Evolutionary conservation across 495 filamentous ascomycete species (phyloP).

Genomic region (Penicillium ochrochloron): DNA sequence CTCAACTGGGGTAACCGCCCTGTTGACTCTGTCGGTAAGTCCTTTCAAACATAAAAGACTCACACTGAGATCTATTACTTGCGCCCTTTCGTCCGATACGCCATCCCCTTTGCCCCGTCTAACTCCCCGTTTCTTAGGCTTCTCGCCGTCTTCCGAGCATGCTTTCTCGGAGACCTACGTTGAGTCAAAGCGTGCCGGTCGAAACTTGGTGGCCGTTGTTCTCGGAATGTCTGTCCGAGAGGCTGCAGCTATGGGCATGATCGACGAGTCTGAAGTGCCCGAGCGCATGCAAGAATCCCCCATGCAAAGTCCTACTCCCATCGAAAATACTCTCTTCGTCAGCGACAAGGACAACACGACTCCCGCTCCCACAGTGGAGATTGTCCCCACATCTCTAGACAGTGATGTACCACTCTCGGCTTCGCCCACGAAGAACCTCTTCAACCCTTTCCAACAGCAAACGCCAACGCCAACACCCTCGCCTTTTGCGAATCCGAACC

Average conservation of each 20-base stretch:
- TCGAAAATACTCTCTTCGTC: slow-evolving; percentile 49
- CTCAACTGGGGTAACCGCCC: slow-evolving; percentile 54
- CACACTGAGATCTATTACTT: background rate
- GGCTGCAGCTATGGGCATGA: slow-evolving; percentile 51
- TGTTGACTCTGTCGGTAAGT: slow-evolving; percentile 52
- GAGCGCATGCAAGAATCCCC: slow-evolving; percentile 16
- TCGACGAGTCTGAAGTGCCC: slow-evolving; percentile 42
- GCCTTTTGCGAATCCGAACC: slow-evolving; percentile 4
- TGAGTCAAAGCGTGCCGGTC: slow-evolving; percentile 54
- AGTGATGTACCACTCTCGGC: slow-evolving; percentile 4
- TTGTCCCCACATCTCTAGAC: slow-evolving; percentile 2
- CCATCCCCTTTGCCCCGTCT: background rate
- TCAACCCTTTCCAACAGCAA: slow-evolving; percentile 19
- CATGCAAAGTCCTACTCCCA: background rate
- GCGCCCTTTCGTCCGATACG: slow-evolving; percentile 9
- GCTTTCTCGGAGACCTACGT: slow-evolving; percentile 55
- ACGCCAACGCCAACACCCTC: slow-evolving; percentile 17
- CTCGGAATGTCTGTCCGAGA: slow-evolving; percentile 56
- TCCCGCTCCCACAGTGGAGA: slow-evolving; percentile 20
- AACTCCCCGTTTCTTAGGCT: slow-evolving; percentile 29
- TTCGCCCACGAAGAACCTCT: background rate
- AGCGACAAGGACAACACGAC: slow-evolving; percentile 44
- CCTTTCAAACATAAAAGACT: background rate
- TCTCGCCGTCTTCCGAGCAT: slow-evolving; percentile 52
- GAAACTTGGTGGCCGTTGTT: slow-evolving; percentile 53